Evolutionary conservation across 2,329 filamentous ascomycete genomes (phyloP), one percentile per base, ranked within the genome.

Genomic region (Coniochaeta sp.): DNA sequence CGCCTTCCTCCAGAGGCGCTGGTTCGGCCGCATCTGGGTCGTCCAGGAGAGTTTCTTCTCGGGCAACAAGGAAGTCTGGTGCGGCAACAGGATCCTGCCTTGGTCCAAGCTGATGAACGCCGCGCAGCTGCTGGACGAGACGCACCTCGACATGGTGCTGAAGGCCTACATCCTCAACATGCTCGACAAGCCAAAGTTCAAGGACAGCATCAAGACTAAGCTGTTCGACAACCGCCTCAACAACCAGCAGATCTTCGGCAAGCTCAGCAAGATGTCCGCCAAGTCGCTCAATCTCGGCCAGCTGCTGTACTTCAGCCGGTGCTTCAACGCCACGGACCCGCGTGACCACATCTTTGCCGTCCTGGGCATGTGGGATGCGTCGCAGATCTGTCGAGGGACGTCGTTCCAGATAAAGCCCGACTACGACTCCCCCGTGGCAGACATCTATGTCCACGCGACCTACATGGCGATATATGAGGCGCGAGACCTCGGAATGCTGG

Each of bases 21-120:
- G 63, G 58, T 66, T 66, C 16, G 58, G 62, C 17, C 64, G 65
- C 19, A 65, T 64, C 12, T 66, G 65, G 65, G 59, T 66, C 1
- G 54, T 65, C 0, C 65, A 66, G 9, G 65, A 66, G 14, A 58
- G 65, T 3, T 32, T 60, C 4, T 58, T 66, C n/a, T 58, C 64
- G 0, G 57, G 61, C 40, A 19, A 42, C 4, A 61, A 56, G 3
- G 60, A 62, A 16, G 52, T 66, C 12, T 60, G 47, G 47, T 52
- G 47, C 47, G 47, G 47, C 10, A 24, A 52, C 47, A 52, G 24
- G 24, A 52, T 52, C 47, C 47, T 52, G 14, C 47, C 47, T 1
- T 52, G 47, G 47, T 52, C 9, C 9, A 52, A 52, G 24, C 26
- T 52, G 47, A 52, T 52, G 47, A 30, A 24, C 10, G 24, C 47